A percentile compares a stretch with the other conserved stretches of the same genome.
Evolutionary conservation across 768 basidiomycete species (phyloP).

Genomic region (Coprinopsis marcescibilis): DNA sequence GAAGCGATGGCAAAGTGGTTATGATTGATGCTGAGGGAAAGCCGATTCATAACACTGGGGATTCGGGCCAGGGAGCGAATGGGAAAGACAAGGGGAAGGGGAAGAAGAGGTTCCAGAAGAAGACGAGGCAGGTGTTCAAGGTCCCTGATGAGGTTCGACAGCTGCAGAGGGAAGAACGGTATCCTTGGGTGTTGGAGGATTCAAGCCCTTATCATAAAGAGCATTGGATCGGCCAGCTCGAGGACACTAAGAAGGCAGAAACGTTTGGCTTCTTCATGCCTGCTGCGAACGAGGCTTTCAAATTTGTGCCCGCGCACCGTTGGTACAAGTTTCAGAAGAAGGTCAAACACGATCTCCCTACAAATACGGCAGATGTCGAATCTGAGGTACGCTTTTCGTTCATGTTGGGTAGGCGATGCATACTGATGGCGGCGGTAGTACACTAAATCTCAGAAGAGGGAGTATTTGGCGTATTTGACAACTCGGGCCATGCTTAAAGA

Average conservation of each 20-base stretch:
- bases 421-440: no score
- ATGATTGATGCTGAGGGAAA: conserved; percentile 79
- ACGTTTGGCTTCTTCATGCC: conserved; percentile 84
- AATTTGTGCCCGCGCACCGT: conserved; percentile 80
- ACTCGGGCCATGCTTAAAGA: conserved; percentile 64
- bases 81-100: conserved; percentile 40
- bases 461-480: conserved; percentile 69
- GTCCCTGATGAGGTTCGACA: conserved; percentile 75
- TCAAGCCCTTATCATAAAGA: conserved; percentile 52
- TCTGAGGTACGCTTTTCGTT: conserved; percentile 47
- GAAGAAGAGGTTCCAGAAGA: conserved; percentile 76
- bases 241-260: conserved; percentile 65
- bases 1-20: conserved; percentile 67
- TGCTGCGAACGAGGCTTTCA: conserved; percentile 73
- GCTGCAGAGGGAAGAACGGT: conserved; percentile 78
- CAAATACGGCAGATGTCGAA: conserved; percentile 63
- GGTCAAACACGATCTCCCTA: conserved; percentile 65
- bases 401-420: no score
- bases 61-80: conserved; percentile 21
- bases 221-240: conserved; percentile 77
- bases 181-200: conserved; percentile 92
- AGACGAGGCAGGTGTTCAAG: conserved; percentile 78
- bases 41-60: conserved; percentile 44
- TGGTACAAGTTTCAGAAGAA: conserved; percentile 95
- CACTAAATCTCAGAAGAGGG: conserved; percentile 65